Evolutionary conservation across 345 rosid genomes (phyloP).

Genomic region (Euclidium syriacum): DNA sequence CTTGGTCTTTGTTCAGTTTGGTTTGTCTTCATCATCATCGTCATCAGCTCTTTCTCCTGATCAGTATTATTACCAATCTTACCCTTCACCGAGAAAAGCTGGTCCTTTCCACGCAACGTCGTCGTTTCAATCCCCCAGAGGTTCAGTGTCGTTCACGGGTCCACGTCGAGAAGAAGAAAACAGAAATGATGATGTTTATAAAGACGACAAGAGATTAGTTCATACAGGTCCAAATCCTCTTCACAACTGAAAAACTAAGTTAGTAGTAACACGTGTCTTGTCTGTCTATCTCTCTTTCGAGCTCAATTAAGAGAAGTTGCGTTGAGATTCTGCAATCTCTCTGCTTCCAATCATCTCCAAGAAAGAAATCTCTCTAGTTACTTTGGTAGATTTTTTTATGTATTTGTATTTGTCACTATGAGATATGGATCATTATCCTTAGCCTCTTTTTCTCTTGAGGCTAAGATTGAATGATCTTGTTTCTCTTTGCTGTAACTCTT

Average conservation of each 20-base stretch:
- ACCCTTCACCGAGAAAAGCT: constrained; percentile 40
- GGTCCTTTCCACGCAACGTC: constrained; percentile 24
- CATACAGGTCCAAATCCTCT: constrained; percentile 96
- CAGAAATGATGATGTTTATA: constrained; percentile 40
- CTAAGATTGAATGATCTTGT: constrained; percentile 58
- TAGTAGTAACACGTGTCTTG: constrained; percentile 13
- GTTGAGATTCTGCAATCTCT: constrained; percentile 6
- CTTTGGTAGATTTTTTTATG: constrained; percentile 11
- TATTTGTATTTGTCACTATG: constrained; percentile 4
- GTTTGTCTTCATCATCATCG: constrained; percentile 20
- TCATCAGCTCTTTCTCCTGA: constrained; percentile 36
- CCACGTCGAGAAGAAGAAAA: constrained; percentile 30
- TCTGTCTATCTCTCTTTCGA: constrained; percentile 19
- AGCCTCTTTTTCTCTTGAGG: constrained; percentile 42
- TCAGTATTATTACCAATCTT: constrained; percentile 11
- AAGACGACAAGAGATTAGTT: constrained; percentile 73
- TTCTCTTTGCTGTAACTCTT: constrained; percentile 34
- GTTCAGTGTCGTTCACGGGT: constrained; percentile 23
- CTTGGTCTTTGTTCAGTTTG: constrained; percentile 38
- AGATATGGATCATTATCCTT: constrained; percentile 40
- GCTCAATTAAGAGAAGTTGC: background rate
- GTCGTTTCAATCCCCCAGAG: constrained; percentile 34
- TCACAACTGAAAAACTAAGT: constrained; percentile 53
- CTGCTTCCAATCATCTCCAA: background rate
- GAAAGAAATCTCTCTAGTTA: no score